Evolutionary conservation across 2,329 filamentous ascomycete genomes (phyloP).

Genomic region (Cyphellophora attinorum): DNA sequence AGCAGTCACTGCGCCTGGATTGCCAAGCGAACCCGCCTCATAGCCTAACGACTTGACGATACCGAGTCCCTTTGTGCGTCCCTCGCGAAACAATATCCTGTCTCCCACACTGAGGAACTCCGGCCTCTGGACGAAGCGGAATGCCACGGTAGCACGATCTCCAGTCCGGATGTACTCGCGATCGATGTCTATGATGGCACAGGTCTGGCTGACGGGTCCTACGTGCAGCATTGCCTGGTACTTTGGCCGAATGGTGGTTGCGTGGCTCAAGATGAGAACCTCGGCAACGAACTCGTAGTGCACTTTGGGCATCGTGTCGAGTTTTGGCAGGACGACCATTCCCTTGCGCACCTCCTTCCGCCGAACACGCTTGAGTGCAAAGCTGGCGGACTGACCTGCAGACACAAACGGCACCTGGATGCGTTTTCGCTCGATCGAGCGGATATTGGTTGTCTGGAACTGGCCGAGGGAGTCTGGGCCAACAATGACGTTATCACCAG

Average conservation of each 20-base stretch:
- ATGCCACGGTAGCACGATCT: constrained; percentile 87
- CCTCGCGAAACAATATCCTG: constrained; percentile 84
- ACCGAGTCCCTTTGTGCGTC: constrained; percentile 85
- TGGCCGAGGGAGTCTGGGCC: constrained; percentile 86
- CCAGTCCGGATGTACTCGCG: constrained; percentile 91
- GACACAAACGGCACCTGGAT: constrained; percentile 79
- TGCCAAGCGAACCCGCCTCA: constrained; percentile 49
- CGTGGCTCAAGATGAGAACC: constrained; percentile 88
- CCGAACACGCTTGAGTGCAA: constrained; percentile 78
- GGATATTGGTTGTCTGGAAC: constrained; percentile 76
- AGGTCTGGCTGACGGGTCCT: constrained; percentile 88
- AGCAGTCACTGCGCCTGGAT: constrained; percentile 19
- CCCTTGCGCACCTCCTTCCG: constrained; percentile 92
- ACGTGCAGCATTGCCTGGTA: constrained; percentile 99
- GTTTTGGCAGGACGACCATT: constrained; percentile 88
- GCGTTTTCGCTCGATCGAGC: constrained; percentile 89
- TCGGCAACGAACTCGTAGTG: constrained; percentile 70
- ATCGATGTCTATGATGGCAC: constrained; percentile 94
- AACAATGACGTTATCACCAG: constrained; percentile 80
- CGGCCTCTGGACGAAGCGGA: constrained; percentile 86
- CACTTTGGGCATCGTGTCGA: constrained; percentile 65
- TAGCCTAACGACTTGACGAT: constrained; percentile 91
- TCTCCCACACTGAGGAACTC: constrained; percentile 88
- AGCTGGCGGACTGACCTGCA: constrained; percentile 85
- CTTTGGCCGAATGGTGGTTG: constrained; percentile 91